These are phyloP conservation scores for Hypoxylon sp. DNA, from an alignment of 2,329 filamentous ascomycete genomes.

Conservation along the genomic window DNA sequence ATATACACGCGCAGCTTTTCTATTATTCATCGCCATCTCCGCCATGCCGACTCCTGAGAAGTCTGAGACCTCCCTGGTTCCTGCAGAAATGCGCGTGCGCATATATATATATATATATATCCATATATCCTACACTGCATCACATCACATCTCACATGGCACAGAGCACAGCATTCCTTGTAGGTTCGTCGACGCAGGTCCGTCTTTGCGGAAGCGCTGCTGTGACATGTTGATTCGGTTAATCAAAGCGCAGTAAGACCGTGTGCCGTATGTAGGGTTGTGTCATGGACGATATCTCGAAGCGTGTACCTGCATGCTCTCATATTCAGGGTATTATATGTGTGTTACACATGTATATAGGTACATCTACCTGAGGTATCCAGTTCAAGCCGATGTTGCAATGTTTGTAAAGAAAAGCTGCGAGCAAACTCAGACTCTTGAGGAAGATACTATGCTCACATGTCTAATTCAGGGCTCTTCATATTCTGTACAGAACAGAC, in stretches of 20 bases:
- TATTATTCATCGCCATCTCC: neutral
- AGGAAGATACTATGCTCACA: neutral
- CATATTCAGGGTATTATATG: neutral
- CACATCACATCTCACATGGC: no score
- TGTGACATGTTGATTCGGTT: constrained; percentile 24
- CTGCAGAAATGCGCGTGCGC: constrained; percentile 29
- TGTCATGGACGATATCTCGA: constrained; percentile 15
- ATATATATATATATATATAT: constrained; percentile 1
- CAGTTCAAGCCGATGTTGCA: no score
- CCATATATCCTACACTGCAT: neutral
- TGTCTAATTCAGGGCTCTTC: no score
- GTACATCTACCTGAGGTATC: no score
- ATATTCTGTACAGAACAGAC: no score
- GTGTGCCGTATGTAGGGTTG: constrained; percentile 17
- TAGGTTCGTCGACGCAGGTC: no score
- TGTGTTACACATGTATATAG: no score
- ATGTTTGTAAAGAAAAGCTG: no score
- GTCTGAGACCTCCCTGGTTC: constrained; percentile 28
- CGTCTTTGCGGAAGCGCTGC: constrained; percentile 27
- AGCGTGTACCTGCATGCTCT: constrained; percentile 31
- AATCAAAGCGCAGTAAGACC: constrained; percentile 21
- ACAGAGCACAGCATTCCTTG: constrained; percentile 22
- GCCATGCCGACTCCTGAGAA: constrained; percentile 6
- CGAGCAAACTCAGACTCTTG: no score
- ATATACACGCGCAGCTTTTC: constrained; percentile 11